These are phyloP conservation scores for Brasenia schreberi DNA, from an alignment of 164 flowering plant species.

Conservation along the genomic window DNA sequence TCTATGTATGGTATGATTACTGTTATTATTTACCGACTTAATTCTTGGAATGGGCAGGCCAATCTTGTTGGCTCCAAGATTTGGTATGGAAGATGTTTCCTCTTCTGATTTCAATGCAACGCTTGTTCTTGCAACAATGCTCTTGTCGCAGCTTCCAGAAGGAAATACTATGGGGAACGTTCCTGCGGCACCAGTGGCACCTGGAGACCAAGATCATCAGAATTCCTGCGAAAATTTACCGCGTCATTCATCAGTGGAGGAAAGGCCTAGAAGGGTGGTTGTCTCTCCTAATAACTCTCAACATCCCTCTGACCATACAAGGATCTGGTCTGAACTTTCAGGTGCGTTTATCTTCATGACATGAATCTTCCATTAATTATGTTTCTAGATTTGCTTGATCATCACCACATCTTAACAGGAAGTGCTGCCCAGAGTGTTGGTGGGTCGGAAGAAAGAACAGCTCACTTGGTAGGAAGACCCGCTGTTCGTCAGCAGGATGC, in stretches of 20 bases:
- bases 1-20: neutral
- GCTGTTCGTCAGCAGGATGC: neutral
- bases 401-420: slow-evolving; percentile 32
- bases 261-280: slow-evolving; percentile 18
- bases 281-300: slow-evolving; percentile 20
- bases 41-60: slow-evolving; percentile 42
- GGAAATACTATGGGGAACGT: slow-evolving; percentile 33
- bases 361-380: neutral
- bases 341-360: slow-evolving; percentile 25
- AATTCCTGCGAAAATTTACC: slow-evolving; percentile 22
- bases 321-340: slow-evolving; percentile 95
- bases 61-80: slow-evolving; percentile 86
- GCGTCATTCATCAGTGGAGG: slow-evolving; percentile 13
- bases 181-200: slow-evolving; percentile 14
- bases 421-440: slow-evolving; percentile 59
- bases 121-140: slow-evolving; percentile 92
- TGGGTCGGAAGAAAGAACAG: slow-evolving; percentile 31
- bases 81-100: slow-evolving; percentile 66
- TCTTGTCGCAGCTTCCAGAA: slow-evolving; percentile 61
- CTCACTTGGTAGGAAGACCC: neutral
- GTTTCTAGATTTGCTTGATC: neutral
- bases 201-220: slow-evolving; percentile 22
- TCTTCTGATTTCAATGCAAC: slow-evolving; percentile 70
- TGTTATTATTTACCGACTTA: no score
- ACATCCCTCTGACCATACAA: slow-evolving; percentile 77